Evolutionary conservation across 2,329 filamentous ascomycete species (phyloP).

Genomic region (Fusarium bulbicola): DNA sequence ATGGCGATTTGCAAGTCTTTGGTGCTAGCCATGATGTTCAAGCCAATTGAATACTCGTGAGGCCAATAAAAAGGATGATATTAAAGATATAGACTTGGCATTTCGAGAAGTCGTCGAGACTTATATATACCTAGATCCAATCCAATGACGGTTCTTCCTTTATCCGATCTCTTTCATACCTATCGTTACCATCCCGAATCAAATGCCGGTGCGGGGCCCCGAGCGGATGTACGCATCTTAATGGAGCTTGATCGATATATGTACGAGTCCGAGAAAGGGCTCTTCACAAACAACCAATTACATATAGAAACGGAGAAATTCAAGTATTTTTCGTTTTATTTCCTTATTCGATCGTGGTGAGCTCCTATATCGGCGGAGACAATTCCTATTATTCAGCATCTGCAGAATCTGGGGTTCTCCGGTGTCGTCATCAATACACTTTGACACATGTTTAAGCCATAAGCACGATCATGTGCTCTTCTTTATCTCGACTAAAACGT

Average conservation of each 20-base stretch:
- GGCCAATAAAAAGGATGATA: background rate
- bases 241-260: constrained; percentile 10
- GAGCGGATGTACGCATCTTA: constrained; percentile 10
- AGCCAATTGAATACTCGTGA: too few relatives aligned
- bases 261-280: background rate
- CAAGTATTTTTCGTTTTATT: background rate
- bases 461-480: background rate
- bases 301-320: background rate
- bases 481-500: background rate
- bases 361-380: constrained; percentile 7
- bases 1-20: constrained; percentile 38
- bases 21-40: constrained; percentile 23
- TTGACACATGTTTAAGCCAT: background rate
- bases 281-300: background rate
- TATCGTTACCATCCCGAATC: constrained; percentile 20
- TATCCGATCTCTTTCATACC: constrained; percentile 21
- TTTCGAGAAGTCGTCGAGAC: background rate
- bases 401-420: background rate
- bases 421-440: background rate
- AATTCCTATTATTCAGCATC: background rate
- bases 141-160: constrained; percentile 19
- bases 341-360: background rate
- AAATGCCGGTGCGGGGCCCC: constrained; percentile 36
- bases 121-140: background rate
- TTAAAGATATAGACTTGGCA: background rate